Evolutionary conservation across 495 filamentous ascomycete species (phyloP).

Genomic region (Neurospora tetraspora): DNA sequence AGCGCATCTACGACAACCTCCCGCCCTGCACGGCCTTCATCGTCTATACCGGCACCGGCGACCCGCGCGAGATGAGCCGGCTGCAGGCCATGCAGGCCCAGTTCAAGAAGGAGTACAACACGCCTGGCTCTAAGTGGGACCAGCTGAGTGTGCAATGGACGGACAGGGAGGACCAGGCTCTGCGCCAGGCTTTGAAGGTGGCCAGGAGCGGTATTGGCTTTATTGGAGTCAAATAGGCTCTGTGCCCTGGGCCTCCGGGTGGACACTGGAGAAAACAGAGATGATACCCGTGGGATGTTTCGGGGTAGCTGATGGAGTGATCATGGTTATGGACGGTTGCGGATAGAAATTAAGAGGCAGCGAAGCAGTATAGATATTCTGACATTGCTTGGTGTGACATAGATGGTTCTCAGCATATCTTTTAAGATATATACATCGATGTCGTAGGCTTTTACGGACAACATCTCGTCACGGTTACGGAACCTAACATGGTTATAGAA

Average conservation of each 20-base stretch:
- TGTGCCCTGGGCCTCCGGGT: not conserved
- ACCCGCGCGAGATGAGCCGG: conserved; percentile 67
- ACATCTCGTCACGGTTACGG: not conserved
- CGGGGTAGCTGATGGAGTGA: not conserved
- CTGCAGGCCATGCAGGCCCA: conserved; percentile 62
- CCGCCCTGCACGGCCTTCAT: conserved; percentile 80
- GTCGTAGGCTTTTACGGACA: not conserved
- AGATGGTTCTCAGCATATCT: not conserved
- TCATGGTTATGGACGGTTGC: not conserved
- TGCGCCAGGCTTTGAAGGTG: conserved; percentile 56
- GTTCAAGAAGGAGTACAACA: conserved; percentile 66
- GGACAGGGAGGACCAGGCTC: conserved; percentile 69
- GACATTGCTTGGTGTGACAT: not conserved
- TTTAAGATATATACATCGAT: not conserved
- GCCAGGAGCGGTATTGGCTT: conserved; percentile 77
- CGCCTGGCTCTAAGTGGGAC: conserved; percentile 71
- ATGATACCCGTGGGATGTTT: not conserved
- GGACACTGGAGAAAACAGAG: not conserved
- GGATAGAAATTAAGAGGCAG: not conserved
- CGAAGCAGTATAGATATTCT: not conserved
- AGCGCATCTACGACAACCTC: conserved; percentile 60
- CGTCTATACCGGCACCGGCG: conserved; percentile 80
- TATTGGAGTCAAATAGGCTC: conserved; percentile 56
- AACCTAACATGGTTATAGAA: not conserved
- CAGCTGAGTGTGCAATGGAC: conserved; percentile 84